phyloP scores from a whole-genome alignment of 2,329 filamentous ascomycete species.

The Nigrospora sphaerica region DNA sequence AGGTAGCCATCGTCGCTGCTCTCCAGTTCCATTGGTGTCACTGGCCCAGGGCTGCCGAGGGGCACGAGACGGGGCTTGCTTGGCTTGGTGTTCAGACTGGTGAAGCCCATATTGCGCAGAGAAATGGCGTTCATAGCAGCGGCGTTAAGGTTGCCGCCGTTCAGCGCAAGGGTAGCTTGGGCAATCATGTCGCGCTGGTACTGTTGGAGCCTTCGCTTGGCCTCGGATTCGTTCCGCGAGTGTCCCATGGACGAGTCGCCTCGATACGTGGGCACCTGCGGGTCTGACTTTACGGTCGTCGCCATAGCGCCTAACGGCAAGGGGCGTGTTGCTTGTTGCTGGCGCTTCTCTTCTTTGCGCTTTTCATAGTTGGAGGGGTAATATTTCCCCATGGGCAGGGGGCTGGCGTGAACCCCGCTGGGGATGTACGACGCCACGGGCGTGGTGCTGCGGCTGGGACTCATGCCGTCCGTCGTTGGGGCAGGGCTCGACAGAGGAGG shows the following conservation, averaged over 20 bases:
- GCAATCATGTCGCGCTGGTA: constrained; percentile 57
- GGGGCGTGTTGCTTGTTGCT: constrained; percentile 3
- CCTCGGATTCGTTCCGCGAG: constrained; percentile 35
- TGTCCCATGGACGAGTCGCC: constrained; percentile 16
- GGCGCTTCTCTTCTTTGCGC: constrained; percentile 21
- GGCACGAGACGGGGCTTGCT: constrained; percentile 45
- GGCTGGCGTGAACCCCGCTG: constrained; percentile 37
- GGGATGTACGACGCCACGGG: constrained; percentile 45
- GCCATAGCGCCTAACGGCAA: constrained; percentile 17
- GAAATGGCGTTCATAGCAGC: constrained; percentile 26
- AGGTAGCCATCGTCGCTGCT: constrained; percentile 32
- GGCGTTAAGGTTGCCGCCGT: constrained; percentile 19
- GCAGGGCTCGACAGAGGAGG: no score
- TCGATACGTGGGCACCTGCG: constrained; percentile 21
- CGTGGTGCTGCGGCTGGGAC: constrained; percentile 21
- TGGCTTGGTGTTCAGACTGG: constrained; percentile 21
- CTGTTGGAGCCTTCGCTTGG: constrained; percentile 44
- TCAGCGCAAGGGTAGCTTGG: constrained; percentile 43
- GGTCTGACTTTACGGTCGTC: constrained; percentile 27
- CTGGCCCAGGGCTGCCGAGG: constrained; percentile 51
- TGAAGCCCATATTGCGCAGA: constrained; percentile 30
- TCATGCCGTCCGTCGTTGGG: no score
- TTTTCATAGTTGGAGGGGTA: constrained; percentile 56
- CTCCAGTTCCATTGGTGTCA: constrained; percentile 54
- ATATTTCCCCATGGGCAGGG: constrained; percentile 53